phyloP scores from a whole-genome alignment of 768 basidiomycete species.

The Termitomyces sp. region DNA sequence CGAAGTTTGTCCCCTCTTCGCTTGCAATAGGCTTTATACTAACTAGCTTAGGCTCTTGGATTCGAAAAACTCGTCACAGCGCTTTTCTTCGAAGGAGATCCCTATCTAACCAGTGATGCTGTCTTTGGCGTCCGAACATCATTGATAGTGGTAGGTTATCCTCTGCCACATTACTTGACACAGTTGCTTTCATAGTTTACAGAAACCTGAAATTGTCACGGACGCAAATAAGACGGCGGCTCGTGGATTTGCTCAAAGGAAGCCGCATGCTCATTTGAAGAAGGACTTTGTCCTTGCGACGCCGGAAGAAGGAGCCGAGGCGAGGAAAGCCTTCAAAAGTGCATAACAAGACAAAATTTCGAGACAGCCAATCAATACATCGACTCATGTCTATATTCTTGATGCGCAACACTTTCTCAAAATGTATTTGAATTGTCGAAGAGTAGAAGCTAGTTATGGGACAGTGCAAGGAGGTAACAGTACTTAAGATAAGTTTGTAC shows the following conservation, averaged over 20 bases:
- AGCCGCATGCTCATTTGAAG: slow-evolving; percentile 32
- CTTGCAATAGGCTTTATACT: neutral
- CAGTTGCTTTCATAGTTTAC: neutral
- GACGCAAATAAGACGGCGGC: slow-evolving; percentile 50
- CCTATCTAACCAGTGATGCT: slow-evolving; percentile 61
- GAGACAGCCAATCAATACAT: no score
- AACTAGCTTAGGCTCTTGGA: slow-evolving; percentile 47
- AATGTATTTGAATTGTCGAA: no score
- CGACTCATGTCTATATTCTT: no score
- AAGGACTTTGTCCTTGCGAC: slow-evolving; percentile 39
- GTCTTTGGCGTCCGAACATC: slow-evolving; percentile 83
- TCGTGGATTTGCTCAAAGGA: slow-evolving; percentile 43
- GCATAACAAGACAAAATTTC: no score
- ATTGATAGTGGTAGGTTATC: slow-evolving; percentile 60
- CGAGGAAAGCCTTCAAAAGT: slow-evolving; percentile 19
- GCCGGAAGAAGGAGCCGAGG: slow-evolving; percentile 27
- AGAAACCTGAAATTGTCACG: slow-evolving; percentile 51
- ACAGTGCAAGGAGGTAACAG: no score
- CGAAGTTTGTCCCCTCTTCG: slow-evolving; percentile 30
- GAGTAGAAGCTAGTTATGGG: no score
- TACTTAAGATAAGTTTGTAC: no score
- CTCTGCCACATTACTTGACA: neutral
- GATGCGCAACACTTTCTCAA: no score
- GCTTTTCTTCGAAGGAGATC: slow-evolving; percentile 67
- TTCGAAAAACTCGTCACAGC: slow-evolving; percentile 71